phyloP scores from a whole-genome alignment of 495 filamentous ascomycete species.

The Podospora conica region DNA sequence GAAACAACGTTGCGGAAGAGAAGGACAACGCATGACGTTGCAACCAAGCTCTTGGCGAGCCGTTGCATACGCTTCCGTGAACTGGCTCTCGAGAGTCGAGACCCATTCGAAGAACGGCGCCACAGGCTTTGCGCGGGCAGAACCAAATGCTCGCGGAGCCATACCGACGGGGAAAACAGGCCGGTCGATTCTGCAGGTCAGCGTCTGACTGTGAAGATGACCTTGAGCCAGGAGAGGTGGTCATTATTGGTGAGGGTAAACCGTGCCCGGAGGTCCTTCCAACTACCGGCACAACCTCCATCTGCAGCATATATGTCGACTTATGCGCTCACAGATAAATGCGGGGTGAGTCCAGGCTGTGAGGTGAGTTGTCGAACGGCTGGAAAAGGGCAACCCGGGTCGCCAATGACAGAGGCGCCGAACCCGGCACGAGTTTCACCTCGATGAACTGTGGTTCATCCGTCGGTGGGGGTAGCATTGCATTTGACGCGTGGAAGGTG shows the following conservation, averaged over 20 bases:
- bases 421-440: constrained; percentile 1
- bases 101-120: neutral
- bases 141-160: too few relatives aligned
- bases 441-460: constrained; percentile 11
- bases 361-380: neutral
- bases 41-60: constrained; percentile 8
- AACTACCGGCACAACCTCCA: constrained; percentile 16
- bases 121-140: too few relatives aligned
- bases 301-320: constrained; percentile 15
- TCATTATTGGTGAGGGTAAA: neutral
- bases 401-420: neutral
- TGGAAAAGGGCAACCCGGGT: neutral
- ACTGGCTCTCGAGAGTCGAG: neutral
- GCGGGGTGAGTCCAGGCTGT: constrained; percentile 7
- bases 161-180: too few relatives aligned
- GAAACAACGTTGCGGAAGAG: constrained; percentile 1
- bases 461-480: constrained; percentile 19
- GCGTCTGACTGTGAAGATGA: neutral
- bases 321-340: constrained; percentile 9
- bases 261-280: neutral
- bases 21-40: neutral
- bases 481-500: constrained; percentile 20
- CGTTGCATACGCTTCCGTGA: neutral
- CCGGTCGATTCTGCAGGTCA: neutral
- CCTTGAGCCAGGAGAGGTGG: neutral